phyloP scores from a whole-genome alignment of 768 basidiomycete species.

The Botryobasidium botryosum region DNA sequence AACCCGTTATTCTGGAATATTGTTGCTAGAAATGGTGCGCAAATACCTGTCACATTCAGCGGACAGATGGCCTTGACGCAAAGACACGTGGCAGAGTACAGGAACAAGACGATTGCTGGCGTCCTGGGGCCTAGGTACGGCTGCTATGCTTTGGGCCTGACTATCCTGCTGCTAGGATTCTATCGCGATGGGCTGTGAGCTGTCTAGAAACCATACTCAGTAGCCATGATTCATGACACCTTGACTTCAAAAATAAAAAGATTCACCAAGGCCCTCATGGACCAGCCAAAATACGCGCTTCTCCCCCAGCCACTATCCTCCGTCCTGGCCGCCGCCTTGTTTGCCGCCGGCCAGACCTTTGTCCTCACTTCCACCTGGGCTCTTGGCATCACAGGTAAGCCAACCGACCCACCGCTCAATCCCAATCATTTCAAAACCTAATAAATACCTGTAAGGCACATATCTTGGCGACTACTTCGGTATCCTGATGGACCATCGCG shows the following conservation, averaged over 20 bases:
- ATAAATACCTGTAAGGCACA: constrained; percentile 32
- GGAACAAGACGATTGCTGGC: constrained; percentile 75
- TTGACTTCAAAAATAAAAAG: constrained; percentile 22
- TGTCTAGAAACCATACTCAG: constrained; percentile 1
- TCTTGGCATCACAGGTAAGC: constrained; percentile 82
- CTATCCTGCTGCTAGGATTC: constrained; percentile 76
- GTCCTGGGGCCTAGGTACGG: constrained; percentile 54
- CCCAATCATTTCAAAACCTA: constrained; percentile 21
- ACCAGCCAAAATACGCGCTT: constrained; percentile 54
- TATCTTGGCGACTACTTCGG: constrained; percentile 59
- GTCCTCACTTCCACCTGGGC: constrained; percentile 82
- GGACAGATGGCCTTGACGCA: neutral
- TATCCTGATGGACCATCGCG: constrained; percentile 51
- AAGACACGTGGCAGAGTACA: constrained; percentile 36
- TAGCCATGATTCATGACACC: neutral
- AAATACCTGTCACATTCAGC: neutral
- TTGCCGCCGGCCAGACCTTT: constrained; percentile 61
- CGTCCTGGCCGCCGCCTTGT: constrained; percentile 40
- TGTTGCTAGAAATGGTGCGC: constrained; percentile 75
- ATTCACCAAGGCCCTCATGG: constrained; percentile 53
- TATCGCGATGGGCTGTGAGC: constrained; percentile 58
- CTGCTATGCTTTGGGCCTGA: constrained; percentile 70
- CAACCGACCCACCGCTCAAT: too few species aligned
- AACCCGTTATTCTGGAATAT: constrained; percentile 96
- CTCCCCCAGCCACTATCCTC: constrained; percentile 51